Base-by-base conservation (phyloP, 306 rosid genomes). In the Lathyrus aphaca region DNA sequence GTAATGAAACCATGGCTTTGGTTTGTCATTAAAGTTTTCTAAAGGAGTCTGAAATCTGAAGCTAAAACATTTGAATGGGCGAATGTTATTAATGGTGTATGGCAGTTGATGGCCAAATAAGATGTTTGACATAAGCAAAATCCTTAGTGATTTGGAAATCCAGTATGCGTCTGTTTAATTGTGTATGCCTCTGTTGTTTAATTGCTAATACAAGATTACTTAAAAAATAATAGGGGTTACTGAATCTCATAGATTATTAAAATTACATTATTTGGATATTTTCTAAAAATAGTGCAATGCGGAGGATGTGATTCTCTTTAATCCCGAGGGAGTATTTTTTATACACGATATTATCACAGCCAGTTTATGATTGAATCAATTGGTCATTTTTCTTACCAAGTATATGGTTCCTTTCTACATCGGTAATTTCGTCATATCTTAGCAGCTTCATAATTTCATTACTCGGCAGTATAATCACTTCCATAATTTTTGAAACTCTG, bases 21-120 rank as follows among this genome's bases (percentile, higher is more conserved):
- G 32, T 51, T 51, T 67, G 44, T 67, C 50, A 15, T 50, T 18
- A 29, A 23, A 32, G 16, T 64, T 42, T 42, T 55, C 19, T 71
- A 16, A 64, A 55, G 44, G 10, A 63, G 7, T 13, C 39, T 64
- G 53, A 63, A 54, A 54, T 53, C 13, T 30, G 3, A 13, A 54
- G 63, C 64, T 48, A 38, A 37, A 55, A 27, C 49, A 55, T 63
- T 64, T 53, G 11, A 32, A 23, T 58, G 43, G 19, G 64, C 21
- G 21, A 57, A 30, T 6, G 64, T 57, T 57, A 57, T 29, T 30
- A 19, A 54, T 56, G 14, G 46, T 11, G 40, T 58, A 58, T 35
- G 42, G 19, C 21, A 16, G 9, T 35, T 35, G 15, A 60, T 60
- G 25, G 66, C 29, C 15, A 21, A 8, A 21, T 4, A 21, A 21